Conservation (phyloP, 2,329 filamentous ascomycete species). For the Xylariaceae sp. region DNA sequence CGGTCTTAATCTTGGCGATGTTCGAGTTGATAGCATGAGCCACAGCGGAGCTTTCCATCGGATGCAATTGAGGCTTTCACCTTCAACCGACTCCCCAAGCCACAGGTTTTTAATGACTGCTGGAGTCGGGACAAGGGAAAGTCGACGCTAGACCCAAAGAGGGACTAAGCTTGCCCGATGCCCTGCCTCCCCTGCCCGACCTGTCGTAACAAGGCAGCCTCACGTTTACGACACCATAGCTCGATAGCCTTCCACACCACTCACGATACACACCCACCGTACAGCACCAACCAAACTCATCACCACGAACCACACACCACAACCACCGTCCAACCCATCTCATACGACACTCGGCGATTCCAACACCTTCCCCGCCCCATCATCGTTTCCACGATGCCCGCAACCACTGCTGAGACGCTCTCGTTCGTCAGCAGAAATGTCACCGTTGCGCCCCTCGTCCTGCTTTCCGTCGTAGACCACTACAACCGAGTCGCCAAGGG, state of each 20-base stretch:
- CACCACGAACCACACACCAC: slow-evolving; percentile 10
- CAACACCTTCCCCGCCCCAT: not conserved
- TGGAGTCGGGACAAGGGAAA: slow-evolving; percentile 11
- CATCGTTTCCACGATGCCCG: slow-evolving; percentile 64
- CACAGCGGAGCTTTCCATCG: slow-evolving; percentile 8
- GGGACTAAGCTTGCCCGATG: slow-evolving; percentile 23
- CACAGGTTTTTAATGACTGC: not conserved
- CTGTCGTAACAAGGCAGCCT: slow-evolving; percentile 32
- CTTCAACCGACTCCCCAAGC: not conserved
- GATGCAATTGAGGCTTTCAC: not conserved
- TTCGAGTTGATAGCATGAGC: not conserved
- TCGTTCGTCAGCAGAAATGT: slow-evolving; percentile 93
- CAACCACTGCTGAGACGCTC: slow-evolving; percentile 94
- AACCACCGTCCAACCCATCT: slow-evolving; percentile 1
- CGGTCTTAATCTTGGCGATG: too few relatives aligned
- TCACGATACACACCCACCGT: not conserved
- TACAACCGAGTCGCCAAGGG: slow-evolving; percentile 93
- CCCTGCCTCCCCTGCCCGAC: slow-evolving; percentile 6
- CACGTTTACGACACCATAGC: slow-evolving; percentile 30
- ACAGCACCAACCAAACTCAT: slow-evolving; percentile 11
- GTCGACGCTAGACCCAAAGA: slow-evolving; percentile 22
- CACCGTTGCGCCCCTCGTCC: slow-evolving; percentile 94
- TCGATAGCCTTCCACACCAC: slow-evolving; percentile 15
- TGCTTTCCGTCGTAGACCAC: slow-evolving; percentile 97
- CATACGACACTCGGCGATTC: not conserved